Evolutionary conservation across 2,329 filamentous ascomycete genomes (phyloP).

Genomic region (Fusarium irregulare): DNA sequence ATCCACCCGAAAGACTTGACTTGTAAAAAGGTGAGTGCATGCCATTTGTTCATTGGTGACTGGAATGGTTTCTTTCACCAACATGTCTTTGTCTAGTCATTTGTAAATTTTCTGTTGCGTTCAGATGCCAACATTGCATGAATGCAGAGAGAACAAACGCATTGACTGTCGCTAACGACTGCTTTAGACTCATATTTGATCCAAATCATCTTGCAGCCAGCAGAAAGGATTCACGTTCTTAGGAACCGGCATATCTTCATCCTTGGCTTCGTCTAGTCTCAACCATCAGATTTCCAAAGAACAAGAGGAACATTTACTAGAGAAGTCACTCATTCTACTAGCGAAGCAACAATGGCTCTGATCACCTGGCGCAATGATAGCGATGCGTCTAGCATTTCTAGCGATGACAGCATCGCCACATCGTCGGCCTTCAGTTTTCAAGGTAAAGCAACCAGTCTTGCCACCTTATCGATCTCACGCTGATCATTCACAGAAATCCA

Average conservation of each 20-base stretch:
- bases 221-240: not conserved
- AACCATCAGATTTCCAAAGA: not conserved
- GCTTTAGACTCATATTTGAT: not conserved
- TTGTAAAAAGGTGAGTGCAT: not conserved
- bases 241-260: not conserved
- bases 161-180: not conserved
- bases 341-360: not conserved
- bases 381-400: not conserved
- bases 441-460: not conserved
- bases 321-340: not conserved
- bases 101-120: not conserved
- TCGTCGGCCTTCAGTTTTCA: not conserved
- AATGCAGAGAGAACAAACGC: not conserved
- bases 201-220: not conserved
- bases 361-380: not conserved
- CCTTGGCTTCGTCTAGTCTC: not conserved
- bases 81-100: not conserved
- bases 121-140: not conserved
- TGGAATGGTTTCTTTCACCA: not conserved
- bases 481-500: not conserved
- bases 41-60: not conserved
- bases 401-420: not conserved
- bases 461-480: not conserved
- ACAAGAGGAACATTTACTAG: accelerated
- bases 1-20: not conserved